Percentiles rank a stretch among this genome's conserved stretches.
Evolutionary conservation across 163 green algal genomes (phyloP).

Genomic region (Prototheca wickerhamii): DNA sequence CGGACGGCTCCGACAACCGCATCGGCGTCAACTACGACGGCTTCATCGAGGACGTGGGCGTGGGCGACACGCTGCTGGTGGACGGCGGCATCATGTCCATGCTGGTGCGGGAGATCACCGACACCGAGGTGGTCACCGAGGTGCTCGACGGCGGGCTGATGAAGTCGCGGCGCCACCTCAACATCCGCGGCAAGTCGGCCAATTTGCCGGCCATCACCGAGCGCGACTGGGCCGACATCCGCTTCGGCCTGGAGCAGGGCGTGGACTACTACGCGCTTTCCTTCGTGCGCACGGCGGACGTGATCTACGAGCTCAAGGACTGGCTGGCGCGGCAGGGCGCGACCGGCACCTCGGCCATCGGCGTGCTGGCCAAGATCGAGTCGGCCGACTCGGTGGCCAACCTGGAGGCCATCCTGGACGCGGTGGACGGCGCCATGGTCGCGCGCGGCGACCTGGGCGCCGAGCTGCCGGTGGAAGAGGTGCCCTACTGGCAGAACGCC

Average conservation of each 20-base stretch:
- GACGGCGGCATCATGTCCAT: slow-evolving; percentile 76
- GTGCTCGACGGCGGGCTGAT: slow-evolving; percentile 76
- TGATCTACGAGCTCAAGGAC: slow-evolving; percentile 71
- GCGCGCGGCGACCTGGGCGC: slow-evolving; percentile 74
- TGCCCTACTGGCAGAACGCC: slow-evolving; percentile 40
- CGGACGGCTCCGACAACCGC: slow-evolving; percentile 45
- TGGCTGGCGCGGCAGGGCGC: slow-evolving; percentile 49
- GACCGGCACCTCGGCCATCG: slow-evolving; percentile 30
- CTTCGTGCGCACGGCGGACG: slow-evolving; percentile 53
- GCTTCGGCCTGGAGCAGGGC: slow-evolving; percentile 64
- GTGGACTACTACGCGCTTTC: slow-evolving; percentile 60
- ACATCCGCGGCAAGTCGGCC: slow-evolving; percentile 80
- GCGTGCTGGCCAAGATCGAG: slow-evolving; percentile 86
- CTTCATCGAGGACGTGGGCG: slow-evolving; percentile 73
- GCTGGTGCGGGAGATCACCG: slow-evolving; percentile 44
- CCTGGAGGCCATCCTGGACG: slow-evolving; percentile 77
- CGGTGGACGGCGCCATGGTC: slow-evolving; percentile 69
- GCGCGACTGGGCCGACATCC: slow-evolving; percentile 74
- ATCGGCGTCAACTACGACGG: slow-evolving; percentile 83
- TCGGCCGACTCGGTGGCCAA: slow-evolving; percentile 67
- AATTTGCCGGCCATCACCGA: slow-evolving; percentile 86
- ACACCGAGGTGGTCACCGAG: slow-evolving; percentile 53
- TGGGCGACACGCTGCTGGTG: slow-evolving; percentile 73
- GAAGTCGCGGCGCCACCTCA: slow-evolving; percentile 73
- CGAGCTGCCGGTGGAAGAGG: slow-evolving; percentile 73